A percentile compares a stretch with the other conserved stretches of the same genome.
Evolutionary conservation across 2,329 filamentous ascomycete species (phyloP).

Genomic region (Fusarium ramigenum): DNA sequence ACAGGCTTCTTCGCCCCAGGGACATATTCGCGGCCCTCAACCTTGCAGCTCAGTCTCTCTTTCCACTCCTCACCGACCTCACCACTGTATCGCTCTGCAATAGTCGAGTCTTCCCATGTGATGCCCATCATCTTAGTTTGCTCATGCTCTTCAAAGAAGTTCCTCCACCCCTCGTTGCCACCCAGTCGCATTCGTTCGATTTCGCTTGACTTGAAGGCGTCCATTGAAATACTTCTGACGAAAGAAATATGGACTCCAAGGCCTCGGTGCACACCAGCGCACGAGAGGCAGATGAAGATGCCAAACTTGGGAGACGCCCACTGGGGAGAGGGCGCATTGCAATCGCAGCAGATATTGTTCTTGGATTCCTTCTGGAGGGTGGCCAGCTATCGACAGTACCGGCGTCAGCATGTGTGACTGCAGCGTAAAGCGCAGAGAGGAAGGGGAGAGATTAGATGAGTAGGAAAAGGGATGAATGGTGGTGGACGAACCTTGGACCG

Average conservation of each 20-base stretch:
- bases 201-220: constrained; percentile 93
- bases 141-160: constrained; percentile 82
- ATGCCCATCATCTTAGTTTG: constrained; percentile 73
- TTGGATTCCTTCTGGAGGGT: constrained; percentile 89
- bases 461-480: constrained; percentile 10
- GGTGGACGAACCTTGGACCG: constrained; percentile 79
- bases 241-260: constrained; percentile 99
- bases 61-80: constrained; percentile 96
- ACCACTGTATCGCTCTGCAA: constrained; percentile 88
- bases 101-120: constrained; percentile 86
- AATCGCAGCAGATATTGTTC: constrained; percentile 94
- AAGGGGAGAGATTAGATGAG: neutral
- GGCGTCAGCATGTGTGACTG: constrained; percentile 22
- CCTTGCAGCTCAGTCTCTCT: constrained; percentile 85
- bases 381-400: constrained; percentile 69
- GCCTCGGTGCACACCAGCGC: constrained; percentile 92
- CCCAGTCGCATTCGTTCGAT: constrained; percentile 93
- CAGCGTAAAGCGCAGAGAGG: neutral
- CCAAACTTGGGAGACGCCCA: constrained; percentile 98
- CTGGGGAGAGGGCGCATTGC: constrained; percentile 93
- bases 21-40: constrained; percentile 88
- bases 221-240: constrained; percentile 97
- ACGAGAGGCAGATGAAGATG: constrained; percentile 97
- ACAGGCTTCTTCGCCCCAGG: constrained; percentile 69
- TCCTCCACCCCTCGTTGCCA: constrained; percentile 87